Conservation (phyloP, 179 eudicot species). For the Vitellaria paradoxa region DNA sequence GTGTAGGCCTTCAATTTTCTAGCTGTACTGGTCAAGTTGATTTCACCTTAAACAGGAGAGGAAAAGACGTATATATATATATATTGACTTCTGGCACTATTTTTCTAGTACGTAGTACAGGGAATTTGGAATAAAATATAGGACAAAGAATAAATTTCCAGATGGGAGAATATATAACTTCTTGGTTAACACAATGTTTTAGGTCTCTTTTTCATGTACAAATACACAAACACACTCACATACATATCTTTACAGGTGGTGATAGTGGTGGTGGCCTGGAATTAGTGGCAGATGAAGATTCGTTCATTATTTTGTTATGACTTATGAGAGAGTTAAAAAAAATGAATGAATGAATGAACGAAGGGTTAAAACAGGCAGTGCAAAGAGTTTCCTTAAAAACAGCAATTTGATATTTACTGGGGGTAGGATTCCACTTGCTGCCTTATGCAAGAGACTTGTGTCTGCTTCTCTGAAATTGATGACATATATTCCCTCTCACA, state of each 20-base stretch:
- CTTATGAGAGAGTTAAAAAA: neutral
- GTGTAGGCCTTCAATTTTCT: neutral
- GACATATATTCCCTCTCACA: neutral
- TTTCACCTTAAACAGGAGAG: no score
- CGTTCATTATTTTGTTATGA: conserved; percentile 10
- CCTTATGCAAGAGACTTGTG: conserved; percentile 10
- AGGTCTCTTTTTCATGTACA: conserved; percentile 8
- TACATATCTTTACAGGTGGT: neutral
- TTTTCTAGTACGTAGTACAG: neutral
- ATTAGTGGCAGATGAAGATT: conserved; percentile 23
- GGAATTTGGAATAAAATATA: neutral
- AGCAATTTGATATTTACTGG: conserved; percentile 18
- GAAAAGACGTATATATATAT: no score
- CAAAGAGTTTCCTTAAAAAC: conserved; percentile 4
- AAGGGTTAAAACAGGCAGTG: neutral
- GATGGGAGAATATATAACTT: conserved; percentile 15
- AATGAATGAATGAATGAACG: neutral
- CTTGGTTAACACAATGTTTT: conserved; percentile 12
- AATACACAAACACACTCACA: neutral
- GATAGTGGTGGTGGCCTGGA: conserved; percentile 12
- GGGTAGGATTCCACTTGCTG: conserved; percentile 12
- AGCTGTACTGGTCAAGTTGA: neutral
- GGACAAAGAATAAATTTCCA: neutral
- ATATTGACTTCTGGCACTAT: neutral
- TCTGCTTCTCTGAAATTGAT: conserved; percentile 7